Percentiles rank a stretch among this genome's conserved stretches.
Evolutionary conservation across 1,139 yeast species (phyloP).

Genomic region (Ogataea hybrid): DNA sequence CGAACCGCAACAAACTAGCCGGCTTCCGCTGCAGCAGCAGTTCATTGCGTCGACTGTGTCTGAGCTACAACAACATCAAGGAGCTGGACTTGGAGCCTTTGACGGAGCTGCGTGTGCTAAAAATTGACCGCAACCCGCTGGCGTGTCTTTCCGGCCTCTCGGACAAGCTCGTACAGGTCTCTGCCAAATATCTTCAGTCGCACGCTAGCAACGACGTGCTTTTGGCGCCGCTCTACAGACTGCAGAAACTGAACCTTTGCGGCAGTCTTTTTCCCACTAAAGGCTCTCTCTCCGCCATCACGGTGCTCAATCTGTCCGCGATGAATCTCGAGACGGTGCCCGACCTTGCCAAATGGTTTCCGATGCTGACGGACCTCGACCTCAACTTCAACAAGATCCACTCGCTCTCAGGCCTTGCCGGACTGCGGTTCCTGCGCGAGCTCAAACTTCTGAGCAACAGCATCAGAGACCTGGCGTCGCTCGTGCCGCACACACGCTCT

Average conservation of each 20-base stretch:
- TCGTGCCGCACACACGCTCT: slow-evolving; percentile 36
- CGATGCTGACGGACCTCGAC: slow-evolving; percentile 47
- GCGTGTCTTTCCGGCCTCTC: slow-evolving; percentile 31
- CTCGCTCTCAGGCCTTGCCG: slow-evolving; percentile 22
- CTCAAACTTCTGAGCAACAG: slow-evolving; percentile 48
- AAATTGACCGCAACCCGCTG: slow-evolving; percentile 45
- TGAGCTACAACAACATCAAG: slow-evolving; percentile 41
- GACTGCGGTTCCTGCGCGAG: slow-evolving; percentile 38
- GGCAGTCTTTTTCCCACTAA: slow-evolving; percentile 24
- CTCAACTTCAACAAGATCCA: slow-evolving; percentile 49
- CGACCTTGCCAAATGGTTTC: slow-evolving; percentile 39
- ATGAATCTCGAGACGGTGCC: slow-evolving; percentile 42
- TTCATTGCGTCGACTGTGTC: slow-evolving; percentile 43
- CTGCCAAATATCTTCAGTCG: slow-evolving; percentile 40
- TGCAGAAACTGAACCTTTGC: slow-evolving; percentile 22
- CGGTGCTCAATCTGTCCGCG: slow-evolving; percentile 43
- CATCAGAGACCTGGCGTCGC: slow-evolving; percentile 35
- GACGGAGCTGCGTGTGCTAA: slow-evolving; percentile 43
- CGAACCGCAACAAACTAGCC: slow-evolving; percentile 42
- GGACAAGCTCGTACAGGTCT: slow-evolving; percentile 36
- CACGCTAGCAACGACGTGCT: slow-evolving; percentile 15
- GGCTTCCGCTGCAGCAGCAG: slow-evolving; percentile 21
- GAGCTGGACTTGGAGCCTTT: slow-evolving; percentile 36
- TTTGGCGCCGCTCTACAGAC: slow-evolving; percentile 10
- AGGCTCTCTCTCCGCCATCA: slow-evolving; percentile 40